phyloP scores from a whole-genome alignment of 768 basidiomycete species.

The Rhodotorula diobovata region DNA sequence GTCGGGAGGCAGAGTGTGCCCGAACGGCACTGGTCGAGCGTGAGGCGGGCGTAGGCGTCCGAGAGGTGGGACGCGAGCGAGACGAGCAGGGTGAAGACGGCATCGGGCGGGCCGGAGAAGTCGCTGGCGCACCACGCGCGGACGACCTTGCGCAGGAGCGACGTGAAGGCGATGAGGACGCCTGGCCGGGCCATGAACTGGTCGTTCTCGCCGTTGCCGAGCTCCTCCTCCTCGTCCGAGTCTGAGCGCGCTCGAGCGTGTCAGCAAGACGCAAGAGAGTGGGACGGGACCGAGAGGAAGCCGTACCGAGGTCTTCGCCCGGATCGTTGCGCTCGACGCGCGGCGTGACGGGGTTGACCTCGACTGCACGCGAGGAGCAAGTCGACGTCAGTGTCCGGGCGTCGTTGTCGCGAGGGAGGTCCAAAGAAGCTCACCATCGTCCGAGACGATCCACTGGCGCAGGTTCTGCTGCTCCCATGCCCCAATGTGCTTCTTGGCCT shows the following conservation, averaged over 20 bases:
- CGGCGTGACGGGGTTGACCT: constrained; percentile 1
- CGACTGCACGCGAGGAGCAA: not conserved
- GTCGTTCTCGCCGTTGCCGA: not conserved
- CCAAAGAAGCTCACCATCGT: constrained; percentile 12
- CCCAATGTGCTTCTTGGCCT: constrained; percentile 34
- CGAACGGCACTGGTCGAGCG: constrained; percentile 41
- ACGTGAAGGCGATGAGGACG: constrained; percentile 34
- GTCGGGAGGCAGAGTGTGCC: constrained; percentile 40
- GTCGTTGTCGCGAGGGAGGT: no score
- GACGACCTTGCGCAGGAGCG: constrained; percentile 38
- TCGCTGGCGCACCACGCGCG: constrained; percentile 21
- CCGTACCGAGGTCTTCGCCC: not conserved
- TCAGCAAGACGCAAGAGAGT: not conserved
- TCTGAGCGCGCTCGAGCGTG: not conserved
- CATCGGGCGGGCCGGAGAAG: constrained; percentile 38
- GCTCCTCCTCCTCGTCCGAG: constrained; percentile 24
- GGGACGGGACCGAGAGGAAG: not conserved
- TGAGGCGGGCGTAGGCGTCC: constrained; percentile 29
- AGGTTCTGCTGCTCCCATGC: constrained; percentile 33
- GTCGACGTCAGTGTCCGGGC: no score
- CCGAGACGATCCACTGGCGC: constrained; percentile 35
- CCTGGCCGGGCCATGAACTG: constrained; percentile 27
- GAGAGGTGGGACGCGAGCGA: constrained; percentile 46
- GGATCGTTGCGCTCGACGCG: not conserved
- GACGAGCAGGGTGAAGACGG: constrained; percentile 45